Conservation (phyloP, 2,329 filamentous ascomycete genomes). For the Exophiala spinifera region DNA sequence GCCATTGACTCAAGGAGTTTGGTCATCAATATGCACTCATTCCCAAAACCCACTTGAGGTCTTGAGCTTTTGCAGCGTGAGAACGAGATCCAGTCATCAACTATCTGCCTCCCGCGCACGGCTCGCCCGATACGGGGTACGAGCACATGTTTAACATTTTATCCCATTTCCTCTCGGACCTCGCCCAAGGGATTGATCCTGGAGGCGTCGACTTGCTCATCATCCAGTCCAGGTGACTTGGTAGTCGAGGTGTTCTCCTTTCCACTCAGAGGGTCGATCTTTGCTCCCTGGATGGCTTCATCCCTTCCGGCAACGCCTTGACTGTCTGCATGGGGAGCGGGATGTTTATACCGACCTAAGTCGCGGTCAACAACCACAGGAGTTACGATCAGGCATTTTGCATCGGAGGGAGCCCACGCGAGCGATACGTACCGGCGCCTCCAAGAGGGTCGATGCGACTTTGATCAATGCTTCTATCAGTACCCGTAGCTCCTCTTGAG, state of each 20-base stretch:
- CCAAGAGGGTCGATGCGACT: constrained; percentile 28
- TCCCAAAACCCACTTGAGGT: no score
- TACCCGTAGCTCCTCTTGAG: constrained; percentile 22
- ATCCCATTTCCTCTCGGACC: constrained; percentile 35
- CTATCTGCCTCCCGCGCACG: neutral
- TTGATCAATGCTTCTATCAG: constrained; percentile 24
- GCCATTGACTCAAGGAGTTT: no score
- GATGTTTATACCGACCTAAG: constrained; percentile 27
- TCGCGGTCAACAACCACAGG: neutral
- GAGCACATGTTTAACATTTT: no score
- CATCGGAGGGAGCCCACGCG: neutral
- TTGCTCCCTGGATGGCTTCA: constrained; percentile 29
- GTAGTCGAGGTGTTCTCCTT: constrained; percentile 1
- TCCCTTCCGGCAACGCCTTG: constrained; percentile 30
- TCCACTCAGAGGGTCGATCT: constrained; percentile 29
- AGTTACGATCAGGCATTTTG: neutral
- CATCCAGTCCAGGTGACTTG: constrained; percentile 25
- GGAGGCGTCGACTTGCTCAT: constrained; percentile 27
- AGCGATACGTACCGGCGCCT: constrained; percentile 3
- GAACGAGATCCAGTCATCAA: neutral
- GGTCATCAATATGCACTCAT: no score
- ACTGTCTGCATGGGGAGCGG: constrained; percentile 28
- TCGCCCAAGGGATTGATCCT: constrained; percentile 31
- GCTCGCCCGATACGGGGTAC: neutral
- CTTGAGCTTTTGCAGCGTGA: neutral